Base-by-base conservation (phyloP, 208 protist genomes). In the Acanthamoeba pearcei region DNA sequence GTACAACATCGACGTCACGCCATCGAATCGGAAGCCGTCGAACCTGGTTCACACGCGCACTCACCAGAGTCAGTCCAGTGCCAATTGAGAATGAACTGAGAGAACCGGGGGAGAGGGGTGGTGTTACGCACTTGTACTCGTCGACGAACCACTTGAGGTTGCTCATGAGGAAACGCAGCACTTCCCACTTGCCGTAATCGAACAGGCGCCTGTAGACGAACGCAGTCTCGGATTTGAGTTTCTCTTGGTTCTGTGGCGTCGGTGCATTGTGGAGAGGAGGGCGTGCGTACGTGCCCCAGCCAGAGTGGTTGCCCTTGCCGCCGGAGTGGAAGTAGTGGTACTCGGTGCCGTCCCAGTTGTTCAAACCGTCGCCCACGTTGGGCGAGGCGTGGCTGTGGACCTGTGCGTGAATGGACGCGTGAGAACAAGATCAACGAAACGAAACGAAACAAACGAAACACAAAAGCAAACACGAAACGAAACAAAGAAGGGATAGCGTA, bases 11-110 rank as follows among this genome's bases (percentile, higher is more conserved):
- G 98, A 98, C 1, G 98, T 99, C 0, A 98, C 97, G n/a, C 97
- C 98, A 94, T 99, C 98, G 95, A 99, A 99, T 64, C 98, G 95
- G 95, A 99, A 99, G 12, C 98, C 98, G 94, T 99, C 98, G 94
- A 99, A 98, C 3, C 94, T 38, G 57, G 57, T 27, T 8, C 57
- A 27, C 19, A 64, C 57, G 13, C 57, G 22, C 19, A 12, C 17
- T 6, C 92, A 70, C 27, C 19, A 19, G n/a, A 22, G 6, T 27
- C 24, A 12, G 64, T 51, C 42, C 17, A 51, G 91, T 22, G 76
- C 55, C 17, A 9, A 68, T 91, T 9, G 74, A n/a, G 42, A 42
- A n/a, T 13, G 38, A 42, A 42, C 3, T 5, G 38, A 5, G 38
- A 35, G 32, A 35, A 35, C 32, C 32, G 13, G 46, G 24, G 29